A percentile compares a stretch with the other conserved stretches of the same genome.
Evolutionary conservation across 768 basidiomycete genomes (phyloP).

Genomic region (Paxillus involutus): DNA sequence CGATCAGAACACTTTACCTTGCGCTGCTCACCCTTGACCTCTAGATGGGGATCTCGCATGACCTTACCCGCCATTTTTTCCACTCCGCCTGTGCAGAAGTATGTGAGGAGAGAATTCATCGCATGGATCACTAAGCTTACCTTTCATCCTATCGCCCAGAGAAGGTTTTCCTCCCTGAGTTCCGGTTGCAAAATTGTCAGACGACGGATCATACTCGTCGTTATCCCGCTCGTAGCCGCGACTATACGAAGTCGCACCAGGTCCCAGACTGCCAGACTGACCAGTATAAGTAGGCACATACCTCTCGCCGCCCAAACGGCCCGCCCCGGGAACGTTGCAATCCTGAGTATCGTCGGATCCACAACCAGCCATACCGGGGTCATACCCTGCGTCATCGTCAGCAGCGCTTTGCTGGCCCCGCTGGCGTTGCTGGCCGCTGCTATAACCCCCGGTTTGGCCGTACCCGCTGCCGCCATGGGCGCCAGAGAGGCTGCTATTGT

Average conservation of each 20-base stretch:
- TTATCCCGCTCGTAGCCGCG: constrained; percentile 9
- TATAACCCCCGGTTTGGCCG: neutral
- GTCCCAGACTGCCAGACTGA: neutral
- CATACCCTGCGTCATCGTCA: neutral
- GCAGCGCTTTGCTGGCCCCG: neutral
- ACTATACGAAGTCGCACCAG: neutral
- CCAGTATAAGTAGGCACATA: neutral
- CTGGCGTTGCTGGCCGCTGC: neutral
- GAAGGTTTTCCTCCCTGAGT: neutral
- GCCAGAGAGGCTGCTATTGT: neutral
- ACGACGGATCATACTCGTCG: constrained; percentile 6
- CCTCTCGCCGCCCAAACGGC: neutral
- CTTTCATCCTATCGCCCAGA: neutral
- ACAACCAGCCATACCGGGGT: constrained; percentile 8
- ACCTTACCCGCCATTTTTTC: constrained; percentile 10
- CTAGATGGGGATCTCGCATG: neutral
- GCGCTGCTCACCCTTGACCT: constrained; percentile 3
- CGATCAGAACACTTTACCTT: neutral
- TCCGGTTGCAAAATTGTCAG: neutral
- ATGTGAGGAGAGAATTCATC: neutral
- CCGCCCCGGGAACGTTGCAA: neutral
- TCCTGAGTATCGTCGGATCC: neutral
- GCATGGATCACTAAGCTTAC: neutral
- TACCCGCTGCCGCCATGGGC: constrained; percentile 4
- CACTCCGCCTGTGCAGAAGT: neutral